Evolutionary conservation across 2,329 filamentous ascomycete species (phyloP), one percentile per base, ranked within the genome.

Genomic region (Colletotrichum sp.): DNA sequence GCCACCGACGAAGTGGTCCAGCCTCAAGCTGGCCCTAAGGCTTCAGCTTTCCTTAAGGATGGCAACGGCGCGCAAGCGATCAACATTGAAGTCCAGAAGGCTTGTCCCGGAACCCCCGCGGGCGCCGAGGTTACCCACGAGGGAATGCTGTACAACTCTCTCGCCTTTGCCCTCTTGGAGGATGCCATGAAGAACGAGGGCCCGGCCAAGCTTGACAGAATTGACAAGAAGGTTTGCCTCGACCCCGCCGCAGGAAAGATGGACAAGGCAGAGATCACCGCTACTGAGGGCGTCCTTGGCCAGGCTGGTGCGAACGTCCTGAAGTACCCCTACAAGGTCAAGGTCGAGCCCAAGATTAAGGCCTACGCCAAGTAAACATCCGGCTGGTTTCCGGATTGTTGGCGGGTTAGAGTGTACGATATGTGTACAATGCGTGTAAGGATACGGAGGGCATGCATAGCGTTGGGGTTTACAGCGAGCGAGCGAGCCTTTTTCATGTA

Each of bases 1-100:
- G 80, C 82, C 18, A 80, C 83, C 33, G 88, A 90, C 74, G 85
- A 90, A 74, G 82, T 90, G 61, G 87, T 90, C 2, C 79, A 89
- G 77, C 89, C 87, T 1, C 85, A 89, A 78, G 76, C 76, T 21
- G 88, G 87, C 3, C 79, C 80, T 0, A 76, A 78, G 3, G 88
- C 88, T 0, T 90, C 88, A 0, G 88, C 84, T 0, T 84, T 81
- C 68, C 77, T 87, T 5, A 69, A 80, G 27, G 84, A 88, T 62
- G 80, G 76, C 2, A 82, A 83, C 6, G 79, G 78, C 8, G 84
- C 88, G 5, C 87, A 78, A 6, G 87, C 87, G 1, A 84, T 86
- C 2, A 90, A 90, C 78, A 85, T 84, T 58, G 85, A 90, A 68
- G 79, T 90, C 4, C 87, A 90, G 70, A 76, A 61, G 13, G 78